Conservation (phyloP, 768 basidiomycete species). For the Atractiella rhizophila region DNA sequence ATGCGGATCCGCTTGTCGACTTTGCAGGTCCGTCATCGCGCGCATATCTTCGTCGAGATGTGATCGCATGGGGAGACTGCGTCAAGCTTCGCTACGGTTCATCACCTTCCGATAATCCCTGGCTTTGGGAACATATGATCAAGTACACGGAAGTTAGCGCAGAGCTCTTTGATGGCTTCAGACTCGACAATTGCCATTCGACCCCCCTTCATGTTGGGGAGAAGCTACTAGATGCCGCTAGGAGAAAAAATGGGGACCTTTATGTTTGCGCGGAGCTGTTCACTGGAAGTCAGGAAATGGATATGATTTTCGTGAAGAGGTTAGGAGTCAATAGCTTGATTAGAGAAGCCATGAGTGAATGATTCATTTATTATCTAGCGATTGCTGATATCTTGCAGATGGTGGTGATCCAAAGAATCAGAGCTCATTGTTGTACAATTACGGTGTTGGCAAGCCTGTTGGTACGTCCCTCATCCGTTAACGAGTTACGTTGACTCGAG, state of each 20-base stretch:
- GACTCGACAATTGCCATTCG: constrained; percentile 95
- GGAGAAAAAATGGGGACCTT: constrained; percentile 67
- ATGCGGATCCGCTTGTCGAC: constrained; percentile 75
- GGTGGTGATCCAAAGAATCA: constrained; percentile 57
- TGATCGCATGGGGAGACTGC: constrained; percentile 94
- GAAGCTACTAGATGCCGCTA: constrained; percentile 70
- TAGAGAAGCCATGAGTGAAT: constrained; percentile 76
- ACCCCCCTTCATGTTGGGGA: constrained; percentile 93
- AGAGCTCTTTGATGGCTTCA: constrained; percentile 69
- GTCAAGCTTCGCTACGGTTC: constrained; percentile 89
- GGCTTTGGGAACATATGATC: constrained; percentile 81
- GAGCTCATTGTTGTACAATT: constrained; percentile 61
- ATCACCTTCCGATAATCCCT: constrained; percentile 55
- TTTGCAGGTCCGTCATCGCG: constrained; percentile 82
- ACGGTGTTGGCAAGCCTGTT: constrained; percentile 78
- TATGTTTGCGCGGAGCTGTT: constrained; percentile 94
- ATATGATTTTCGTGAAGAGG: constrained; percentile 65
- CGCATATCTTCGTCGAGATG: constrained; percentile 79
- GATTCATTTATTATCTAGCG: constrained; percentile 12
- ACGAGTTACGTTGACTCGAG: background rate
- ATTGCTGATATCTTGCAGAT: constrained; percentile 10
- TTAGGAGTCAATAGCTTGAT: constrained; percentile 83
- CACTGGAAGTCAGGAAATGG: constrained; percentile 84
- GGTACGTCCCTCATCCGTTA: constrained; percentile 28
- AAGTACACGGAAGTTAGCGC: constrained; percentile 61